Conservation (phyloP, 768 basidiomycete genomes). For the Tulasnella sp. region DNA sequence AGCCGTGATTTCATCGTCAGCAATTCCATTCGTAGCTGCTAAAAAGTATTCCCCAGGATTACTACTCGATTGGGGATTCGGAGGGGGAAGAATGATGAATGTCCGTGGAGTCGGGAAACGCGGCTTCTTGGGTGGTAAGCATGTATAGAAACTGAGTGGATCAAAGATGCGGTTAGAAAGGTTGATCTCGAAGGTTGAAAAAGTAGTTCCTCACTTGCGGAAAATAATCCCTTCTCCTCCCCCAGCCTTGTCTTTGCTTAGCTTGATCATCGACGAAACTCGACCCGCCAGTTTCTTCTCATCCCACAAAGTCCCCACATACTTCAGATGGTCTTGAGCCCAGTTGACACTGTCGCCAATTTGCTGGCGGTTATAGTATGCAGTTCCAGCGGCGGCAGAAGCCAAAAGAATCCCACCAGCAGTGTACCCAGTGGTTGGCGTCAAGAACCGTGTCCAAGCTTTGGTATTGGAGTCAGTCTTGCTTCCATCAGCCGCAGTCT, state of each 20-base stretch:
- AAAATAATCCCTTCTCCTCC: constrained; percentile 43
- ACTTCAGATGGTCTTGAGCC: constrained; percentile 83
- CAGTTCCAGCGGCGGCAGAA: constrained; percentile 72
- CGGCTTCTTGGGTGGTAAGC: constrained; percentile 58
- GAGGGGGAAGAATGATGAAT: constrained; percentile 61
- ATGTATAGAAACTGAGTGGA: constrained; percentile 57
- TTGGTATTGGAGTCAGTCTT: not conserved
- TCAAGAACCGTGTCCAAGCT: constrained; percentile 12
- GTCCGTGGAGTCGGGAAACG: constrained; percentile 44
- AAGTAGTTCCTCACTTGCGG: constrained; percentile 40
- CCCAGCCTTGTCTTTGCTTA: constrained; percentile 36
- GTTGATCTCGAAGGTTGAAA: not conserved
- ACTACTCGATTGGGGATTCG: constrained; percentile 31
- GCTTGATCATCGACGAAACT: constrained; percentile 45
- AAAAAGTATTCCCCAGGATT: constrained; percentile 38
- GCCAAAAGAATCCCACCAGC: constrained; percentile 64
- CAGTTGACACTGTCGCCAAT: constrained; percentile 55
- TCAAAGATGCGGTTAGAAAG: constrained; percentile 7
- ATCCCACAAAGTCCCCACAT: constrained; percentile 78
- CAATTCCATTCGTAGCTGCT: constrained; percentile 51
- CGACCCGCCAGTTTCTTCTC: constrained; percentile 46
- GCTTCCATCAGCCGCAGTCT: too few species aligned
- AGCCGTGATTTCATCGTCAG: constrained; percentile 64
- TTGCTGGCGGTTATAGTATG: constrained; percentile 70
- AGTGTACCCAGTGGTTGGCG: constrained; percentile 35